Base-by-base conservation (phyloP, 2,329 filamentous ascomycete species). In the Nemania sp. region DNA sequence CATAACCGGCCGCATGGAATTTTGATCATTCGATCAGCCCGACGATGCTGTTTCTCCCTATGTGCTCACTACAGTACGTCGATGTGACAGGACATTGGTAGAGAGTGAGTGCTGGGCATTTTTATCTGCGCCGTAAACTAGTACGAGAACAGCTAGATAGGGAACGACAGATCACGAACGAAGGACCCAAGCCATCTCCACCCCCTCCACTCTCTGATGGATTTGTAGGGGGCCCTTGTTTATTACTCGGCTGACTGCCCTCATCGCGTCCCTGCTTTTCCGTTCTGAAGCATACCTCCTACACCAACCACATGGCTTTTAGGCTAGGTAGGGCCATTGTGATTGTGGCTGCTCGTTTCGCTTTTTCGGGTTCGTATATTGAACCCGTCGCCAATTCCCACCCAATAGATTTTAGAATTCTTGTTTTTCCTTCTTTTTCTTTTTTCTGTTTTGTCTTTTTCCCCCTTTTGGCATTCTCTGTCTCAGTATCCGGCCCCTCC, bases 1-100 rank as follows among this genome's bases (percentile, higher is more conserved):
- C 57, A 51, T 56, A 51, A 51, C 57, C 29, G 64, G 54, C 61
- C 54, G 64, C 59, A 67, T 63, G 29, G 13, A 22, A 22, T 43
- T n/a, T 27, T 22, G 54, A 58, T 54, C 45, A 55, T 51, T 45
- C 41, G n/a, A 45, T 53, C 35, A 32, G 54, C 53, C 22, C 26
- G 26, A 56, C 22, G 7, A 41, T 13, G 20, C 8, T 27, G 5
- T 5, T 26, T 18, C 38, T 41, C 38, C 11, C 18, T 18, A 5
- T 18, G 2, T 18, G 15, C 38, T 15, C 18, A 15, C 38, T 10
- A 10, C 38, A 41, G 24, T 11, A 24, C 45, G 13, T 13, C 10
- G 45, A 49, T 11, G n/a, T 35, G 11, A 35, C 32, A 35, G 11
- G 5, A 11, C 38, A 18, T 18, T 5, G 5, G 15, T 13, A 13